Percentiles rank a stretch among this genome's conserved stretches.
phyloP scores from a whole-genome alignment of 192 early-diverging fungal species.

The Pilobolus umbonatus region DNA sequence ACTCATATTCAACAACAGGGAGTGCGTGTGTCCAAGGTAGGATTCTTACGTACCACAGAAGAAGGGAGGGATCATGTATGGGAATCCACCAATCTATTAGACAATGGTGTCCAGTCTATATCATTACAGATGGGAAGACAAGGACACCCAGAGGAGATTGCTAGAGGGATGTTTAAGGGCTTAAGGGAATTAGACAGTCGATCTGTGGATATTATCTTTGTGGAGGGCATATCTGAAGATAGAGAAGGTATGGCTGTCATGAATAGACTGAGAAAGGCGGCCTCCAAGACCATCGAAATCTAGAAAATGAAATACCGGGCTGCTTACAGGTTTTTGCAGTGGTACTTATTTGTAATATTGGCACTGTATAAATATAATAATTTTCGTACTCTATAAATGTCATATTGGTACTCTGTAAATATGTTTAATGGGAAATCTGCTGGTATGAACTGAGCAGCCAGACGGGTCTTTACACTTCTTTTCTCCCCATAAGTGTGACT shows the following conservation, averaged over 20 bases:
- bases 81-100: not conserved
- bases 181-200: slow-evolving; percentile 72
- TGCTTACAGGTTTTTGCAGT: too few species aligned
- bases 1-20: not conserved
- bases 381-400: too few species aligned
- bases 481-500: too few species aligned
- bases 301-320: too few species aligned
- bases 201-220: slow-evolving; percentile 71
- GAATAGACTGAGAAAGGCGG: slow-evolving; percentile 92
- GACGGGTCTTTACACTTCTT: too few species aligned
- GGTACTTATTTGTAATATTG: too few species aligned
- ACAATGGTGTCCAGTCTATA: slow-evolving; percentile 3
- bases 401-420: too few species aligned
- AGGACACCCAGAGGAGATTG: slow-evolving; percentile 58
- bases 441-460: too few species aligned
- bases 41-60: slow-evolving; percentile 26
- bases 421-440: too few species aligned
- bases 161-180: slow-evolving; percentile 72
- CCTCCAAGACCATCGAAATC: slow-evolving; percentile 50
- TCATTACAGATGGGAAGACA: slow-evolving; percentile 33
- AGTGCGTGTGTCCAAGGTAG: slow-evolving; percentile 6
- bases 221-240: slow-evolving; percentile 85
- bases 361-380: too few species aligned
- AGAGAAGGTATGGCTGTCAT: slow-evolving; percentile 94
- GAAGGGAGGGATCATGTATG: slow-evolving; percentile 3